Base-by-base conservation (phyloP, 306 rosid species). In the Sophora flavescens region DNA sequence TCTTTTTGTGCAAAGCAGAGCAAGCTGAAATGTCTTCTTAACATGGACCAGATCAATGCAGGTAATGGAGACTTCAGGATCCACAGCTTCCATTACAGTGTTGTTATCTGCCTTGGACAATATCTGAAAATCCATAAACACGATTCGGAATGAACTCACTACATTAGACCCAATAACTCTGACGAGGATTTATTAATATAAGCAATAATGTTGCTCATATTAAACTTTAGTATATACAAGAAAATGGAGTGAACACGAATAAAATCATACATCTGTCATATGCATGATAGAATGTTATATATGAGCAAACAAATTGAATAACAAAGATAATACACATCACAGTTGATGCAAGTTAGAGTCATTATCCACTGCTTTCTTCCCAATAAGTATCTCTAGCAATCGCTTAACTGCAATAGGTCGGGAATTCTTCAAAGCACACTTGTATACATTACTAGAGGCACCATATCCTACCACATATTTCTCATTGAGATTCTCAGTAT, bases 391-490 rank as follows among this genome's bases (percentile, higher is more conserved):
- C 87, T 94, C 98, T 39, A 94, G 87, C 30, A 94, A 86, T 77
- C 97, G 96, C 97, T 91, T 94, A 84, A 94, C 80, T 75, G 97
- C 98, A 80, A 94, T 86, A 6, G 98, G 95, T 73, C 97, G 93
- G 84, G 96, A 91, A 84, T 85, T 90, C 70, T 94, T 91, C 80
- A 91, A 80, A 16, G 62, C 84, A 57, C 98, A 94, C 82, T 90
- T 94, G 89, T 90, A 94, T 41, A 94, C 98, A 0, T 97, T 90
- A 69, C 98, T 89, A 32, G 98, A 87, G 44, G 97, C 96, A 71
- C 98, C 98, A 32, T 86, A 86, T 0, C 98, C 98, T 3, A 94
- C 83, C 28, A 89, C 85, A 79, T 88, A 94, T 81, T 91, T 94
- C 80, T 94, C 96, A 38, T 63, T 82, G 0, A 94, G 84, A 82